Evolutionary conservation across 2,329 filamentous ascomycete species (phyloP).

Genomic region (Lachnum nothofagi): DNA sequence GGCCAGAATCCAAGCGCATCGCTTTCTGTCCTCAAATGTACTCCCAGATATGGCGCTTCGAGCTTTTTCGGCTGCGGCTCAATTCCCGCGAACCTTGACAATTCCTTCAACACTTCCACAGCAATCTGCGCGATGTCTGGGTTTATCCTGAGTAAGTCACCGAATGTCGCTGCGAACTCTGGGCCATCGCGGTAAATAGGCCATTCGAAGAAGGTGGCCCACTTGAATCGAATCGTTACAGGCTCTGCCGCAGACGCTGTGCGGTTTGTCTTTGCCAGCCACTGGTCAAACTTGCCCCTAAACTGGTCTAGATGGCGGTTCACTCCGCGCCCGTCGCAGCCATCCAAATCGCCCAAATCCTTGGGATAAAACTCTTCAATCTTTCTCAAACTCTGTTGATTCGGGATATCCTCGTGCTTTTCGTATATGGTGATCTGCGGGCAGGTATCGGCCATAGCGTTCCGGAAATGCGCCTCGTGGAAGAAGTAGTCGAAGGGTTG

Average conservation of each 20-base stretch:
- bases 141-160: conserved; percentile 38
- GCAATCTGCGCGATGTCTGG: conserved; percentile 40
- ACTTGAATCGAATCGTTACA: conserved; percentile 23
- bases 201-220: conserved; percentile 37
- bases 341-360: conserved; percentile 24
- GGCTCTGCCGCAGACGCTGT: conserved; percentile 17
- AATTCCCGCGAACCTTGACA: conserved; percentile 34
- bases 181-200: conserved; percentile 43
- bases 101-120: conserved; percentile 29
- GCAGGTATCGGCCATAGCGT: conserved; percentile 36
- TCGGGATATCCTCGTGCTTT: conserved; percentile 36
- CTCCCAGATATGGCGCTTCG: conserved; percentile 31
- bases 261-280: conserved; percentile 18
- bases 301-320: conserved; percentile 29
- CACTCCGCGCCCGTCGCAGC: conserved; percentile 23
- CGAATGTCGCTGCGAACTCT: conserved; percentile 43
- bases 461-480: conserved; percentile 42
- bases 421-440: conserved; percentile 42
- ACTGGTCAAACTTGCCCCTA: conserved; percentile 24
- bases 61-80: conserved; percentile 12
- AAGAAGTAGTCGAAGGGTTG: conserved; percentile 44
- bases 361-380: conserved; percentile 38
- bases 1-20: conserved; percentile 46
- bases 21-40: conserved; percentile 45
- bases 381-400: conserved; percentile 31